Evolutionary conservation across 768 basidiomycete species (phyloP), one percentile per base, ranked within the genome.

Genomic region (Pleurotus salmoneostramineus): DNA sequence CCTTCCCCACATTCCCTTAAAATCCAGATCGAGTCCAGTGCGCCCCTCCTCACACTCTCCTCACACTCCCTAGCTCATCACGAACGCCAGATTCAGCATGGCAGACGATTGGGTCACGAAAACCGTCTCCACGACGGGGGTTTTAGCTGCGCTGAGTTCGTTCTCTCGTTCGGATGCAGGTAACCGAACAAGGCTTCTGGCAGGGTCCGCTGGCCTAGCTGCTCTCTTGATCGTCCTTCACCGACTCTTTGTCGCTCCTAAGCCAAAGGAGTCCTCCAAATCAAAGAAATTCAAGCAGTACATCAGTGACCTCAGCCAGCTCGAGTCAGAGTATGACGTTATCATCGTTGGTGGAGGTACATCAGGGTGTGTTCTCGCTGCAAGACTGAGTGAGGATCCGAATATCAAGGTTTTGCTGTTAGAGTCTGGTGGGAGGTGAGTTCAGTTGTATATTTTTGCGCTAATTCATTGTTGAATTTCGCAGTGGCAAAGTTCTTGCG

Each of bases 341-440:
- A 71, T 85, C 51, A 69, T 84, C 56, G 72, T 83, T 43, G 83
- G 83, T 3, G 83, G 83, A 74, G 83, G 83, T 80, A 86, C 83
- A 7, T 77, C 84, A 1, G 85, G 85, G 8, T 85, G 83, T 63
- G 84, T 80, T 6, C 72, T 87, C 6, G 85, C 84, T 10, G 72
- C 83, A 3, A 76, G 85, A 12, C 67, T 88, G 6, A 79, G 76
- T 5, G 85, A 88, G 67, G 74, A 84, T 58, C 79, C 82, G 0
- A 70, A 69, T 1, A 64, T 84, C 12, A 74, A 76, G 4, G 83
- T 88, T 15, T 72, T 87, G 14, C 65, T 88, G 1, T 66, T 88
- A 1, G 85, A 88, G 63, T 78, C 84, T 21, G 85, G 85, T 2
- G 71, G 71, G 56, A 89, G 87, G 88, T 85, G 45, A 21, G 68